phyloP scores from a whole-genome alignment of 257 asterid genomes.

The Leonotis leonurus region DNA sequence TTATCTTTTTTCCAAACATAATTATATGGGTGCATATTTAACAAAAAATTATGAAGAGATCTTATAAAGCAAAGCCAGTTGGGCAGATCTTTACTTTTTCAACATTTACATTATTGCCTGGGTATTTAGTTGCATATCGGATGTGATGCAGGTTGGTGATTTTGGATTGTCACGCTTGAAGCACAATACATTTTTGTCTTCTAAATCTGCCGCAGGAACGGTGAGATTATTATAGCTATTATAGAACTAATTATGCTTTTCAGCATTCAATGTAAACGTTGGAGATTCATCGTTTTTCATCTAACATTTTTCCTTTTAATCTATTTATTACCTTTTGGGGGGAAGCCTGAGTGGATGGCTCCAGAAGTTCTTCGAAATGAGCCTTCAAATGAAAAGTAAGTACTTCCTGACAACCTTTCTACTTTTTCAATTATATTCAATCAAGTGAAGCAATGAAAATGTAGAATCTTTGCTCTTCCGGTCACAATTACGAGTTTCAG shows the following conservation, averaged over 20 bases:
- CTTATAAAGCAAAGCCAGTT: not conserved
- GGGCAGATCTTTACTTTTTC: not conserved
- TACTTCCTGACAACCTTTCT: not conserved
- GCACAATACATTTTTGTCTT: conserved; percentile 95
- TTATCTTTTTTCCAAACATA: not conserved
- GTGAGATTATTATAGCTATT: conserved; percentile 37
- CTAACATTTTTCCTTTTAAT: not conserved
- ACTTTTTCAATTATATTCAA: not conserved
- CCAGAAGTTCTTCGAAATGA: conserved; percentile 99
- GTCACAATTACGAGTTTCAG: not conserved
- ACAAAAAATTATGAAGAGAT: not conserved
- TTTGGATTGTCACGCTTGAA: conserved; percentile 98
- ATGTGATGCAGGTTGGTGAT: conserved; percentile 74
- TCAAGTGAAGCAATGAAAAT: too few relatives aligned
- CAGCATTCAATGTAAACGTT: not conserved
- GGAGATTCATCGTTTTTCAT: conserved; percentile 6
- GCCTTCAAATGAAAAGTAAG: conserved; percentile 98
- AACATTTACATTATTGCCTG: conserved; percentile 8
- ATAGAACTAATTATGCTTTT: conserved; percentile 5
- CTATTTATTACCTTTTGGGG: not conserved
- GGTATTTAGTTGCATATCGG: conserved; percentile 10
- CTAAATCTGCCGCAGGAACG: conserved; percentile 99
- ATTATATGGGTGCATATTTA: conserved; percentile 1
- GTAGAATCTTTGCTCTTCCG: not conserved
- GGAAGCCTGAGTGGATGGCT: conserved; percentile 99